A percentile compares a stretch with the other conserved stretches of the same genome.
phyloP scores from a whole-genome alignment of 805 yeast genomes.

The Starmerella sirachaensis region DNA sequence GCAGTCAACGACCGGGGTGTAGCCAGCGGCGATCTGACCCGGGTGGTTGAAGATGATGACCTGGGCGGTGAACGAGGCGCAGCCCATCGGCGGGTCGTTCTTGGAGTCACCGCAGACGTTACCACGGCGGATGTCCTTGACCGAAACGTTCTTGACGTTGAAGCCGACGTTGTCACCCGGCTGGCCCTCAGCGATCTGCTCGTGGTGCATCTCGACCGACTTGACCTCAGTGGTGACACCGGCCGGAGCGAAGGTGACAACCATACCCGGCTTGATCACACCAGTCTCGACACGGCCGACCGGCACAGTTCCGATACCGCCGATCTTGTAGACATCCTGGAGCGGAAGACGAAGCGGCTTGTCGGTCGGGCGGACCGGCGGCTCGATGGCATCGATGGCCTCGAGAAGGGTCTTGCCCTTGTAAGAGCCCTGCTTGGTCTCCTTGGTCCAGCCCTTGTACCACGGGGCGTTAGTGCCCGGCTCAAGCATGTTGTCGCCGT shows the following conservation, averaged over 20 bases:
- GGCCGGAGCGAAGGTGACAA: conserved; percentile 80
- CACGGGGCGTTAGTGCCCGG: conserved; percentile 70
- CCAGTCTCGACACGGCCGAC: conserved; percentile 93
- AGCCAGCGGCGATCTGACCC: conserved; percentile 83
- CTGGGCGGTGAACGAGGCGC: conserved; percentile 73
- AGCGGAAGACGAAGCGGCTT: conserved; percentile 83
- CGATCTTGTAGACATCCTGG: conserved; percentile 87
- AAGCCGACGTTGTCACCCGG: conserved; percentile 90
- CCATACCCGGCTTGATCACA: conserved; percentile 82
- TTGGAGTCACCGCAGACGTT: conserved; percentile 85
- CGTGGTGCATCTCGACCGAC: conserved; percentile 84
- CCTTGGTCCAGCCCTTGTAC: conserved; percentile 79
- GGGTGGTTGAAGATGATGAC: conserved; percentile 84
- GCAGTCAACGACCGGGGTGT: conserved; percentile 87
- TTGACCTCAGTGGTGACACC: conserved; percentile 84
- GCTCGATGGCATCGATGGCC: conserved; percentile 75
- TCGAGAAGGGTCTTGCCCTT: conserved; percentile 75
- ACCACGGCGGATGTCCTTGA: conserved; percentile 84
- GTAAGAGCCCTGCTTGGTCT: conserved; percentile 57
- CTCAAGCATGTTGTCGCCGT: conserved; percentile 90
- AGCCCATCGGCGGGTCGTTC: conserved; percentile 76
- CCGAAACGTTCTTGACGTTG: conserved; percentile 85
- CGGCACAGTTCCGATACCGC: conserved; percentile 87
- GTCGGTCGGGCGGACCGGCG: conserved; percentile 69
- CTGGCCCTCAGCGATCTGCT: conserved; percentile 60